These are phyloP conservation scores for Tremella fuciformis DNA, from an alignment of 768 basidiomycete genomes.

Conservation along the genomic window DNA sequence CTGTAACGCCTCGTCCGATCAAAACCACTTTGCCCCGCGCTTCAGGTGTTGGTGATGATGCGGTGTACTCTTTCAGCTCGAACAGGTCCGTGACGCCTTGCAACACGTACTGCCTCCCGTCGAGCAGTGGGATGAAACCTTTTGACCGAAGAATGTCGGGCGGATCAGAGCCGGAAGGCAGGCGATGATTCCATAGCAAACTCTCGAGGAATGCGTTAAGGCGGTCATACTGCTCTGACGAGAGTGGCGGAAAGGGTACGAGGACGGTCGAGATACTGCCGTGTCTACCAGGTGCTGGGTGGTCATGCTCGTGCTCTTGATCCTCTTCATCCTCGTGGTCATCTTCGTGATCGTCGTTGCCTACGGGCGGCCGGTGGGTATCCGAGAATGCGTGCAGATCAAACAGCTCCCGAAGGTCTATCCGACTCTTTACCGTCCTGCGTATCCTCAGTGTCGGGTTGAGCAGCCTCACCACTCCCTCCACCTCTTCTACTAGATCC, in stretches of 20 bases:
- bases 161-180: background rate
- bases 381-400: conserved; percentile 66
- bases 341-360: background rate
- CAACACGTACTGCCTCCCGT: conserved; percentile 67
- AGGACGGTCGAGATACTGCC: conserved; percentile 76
- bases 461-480: conserved; percentile 62
- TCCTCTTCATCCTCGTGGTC: conserved; percentile 47
- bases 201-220: conserved; percentile 78
- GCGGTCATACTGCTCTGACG: conserved; percentile 55
- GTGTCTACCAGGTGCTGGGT: conserved; percentile 33
- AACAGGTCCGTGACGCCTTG: conserved; percentile 92
- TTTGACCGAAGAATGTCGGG: conserved; percentile 81
- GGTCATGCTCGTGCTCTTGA: conserved; percentile 32
- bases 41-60: conserved; percentile 6
- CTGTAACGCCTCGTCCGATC: conserved; percentile 72
- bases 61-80: conserved; percentile 59
- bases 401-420: conserved; percentile 75
- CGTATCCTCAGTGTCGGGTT: conserved; percentile 78
- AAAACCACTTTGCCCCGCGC: conserved; percentile 66
- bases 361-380: background rate
- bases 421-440: conserved; percentile 65
- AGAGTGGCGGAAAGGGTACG: conserved; percentile 65
- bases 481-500: conserved; percentile 56
- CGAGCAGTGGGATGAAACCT: conserved; percentile 61
- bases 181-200: conserved; percentile 69